A percentile compares a stretch with the other conserved stretches of the same genome.
Evolutionary conservation across 805 yeast genomes (phyloP).

Genomic region (Suhomyces pyralidae): DNA sequence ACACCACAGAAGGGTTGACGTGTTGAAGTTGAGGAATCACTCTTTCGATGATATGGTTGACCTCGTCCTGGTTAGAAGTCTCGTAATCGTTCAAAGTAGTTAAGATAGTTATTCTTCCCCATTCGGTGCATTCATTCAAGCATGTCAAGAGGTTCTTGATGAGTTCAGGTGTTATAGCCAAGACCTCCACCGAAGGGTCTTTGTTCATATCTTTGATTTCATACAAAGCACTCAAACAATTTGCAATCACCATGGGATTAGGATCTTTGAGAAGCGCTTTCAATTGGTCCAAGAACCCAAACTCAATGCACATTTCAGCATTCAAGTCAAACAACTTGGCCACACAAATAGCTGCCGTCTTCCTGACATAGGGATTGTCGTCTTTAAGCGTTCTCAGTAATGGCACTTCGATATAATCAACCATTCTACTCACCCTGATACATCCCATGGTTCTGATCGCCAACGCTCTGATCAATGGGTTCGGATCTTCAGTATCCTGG

Average conservation of each 20-base stretch:
- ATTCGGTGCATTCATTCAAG: constrained; percentile 95
- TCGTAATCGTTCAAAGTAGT: constrained; percentile 74
- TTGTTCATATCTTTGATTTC: constrained; percentile 76
- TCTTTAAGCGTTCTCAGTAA: constrained; percentile 79
- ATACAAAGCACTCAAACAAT: constrained; percentile 79
- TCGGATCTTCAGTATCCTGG: constrained; percentile 91
- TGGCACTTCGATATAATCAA: constrained; percentile 91
- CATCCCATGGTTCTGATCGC: constrained; percentile 99
- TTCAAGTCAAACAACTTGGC: constrained; percentile 90
- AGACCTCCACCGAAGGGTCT: constrained; percentile 36
- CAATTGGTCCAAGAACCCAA: constrained; percentile 75
- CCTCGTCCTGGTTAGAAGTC: constrained; percentile 58
- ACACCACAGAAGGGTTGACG: constrained; percentile 92
- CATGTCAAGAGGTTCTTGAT: constrained; percentile 71
- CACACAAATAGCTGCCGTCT: constrained; percentile 96
- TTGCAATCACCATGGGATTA: constrained; percentile 97
- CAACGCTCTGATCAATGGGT: constrained; percentile 91
- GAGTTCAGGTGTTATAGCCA: constrained; percentile 38
- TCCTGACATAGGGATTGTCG: constrained; percentile 95
- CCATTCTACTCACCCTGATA: constrained; percentile 91
- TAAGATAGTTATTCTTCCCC: constrained; percentile 94
- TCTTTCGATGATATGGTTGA: constrained; percentile 81
- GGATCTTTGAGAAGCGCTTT: constrained; percentile 72
- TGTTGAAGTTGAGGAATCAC: constrained; percentile 95
- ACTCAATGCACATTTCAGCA: constrained; percentile 75